phyloP scores from a whole-genome alignment of 495 filamentous ascomycete species.

The Trichoderma erinaceum region DNA sequence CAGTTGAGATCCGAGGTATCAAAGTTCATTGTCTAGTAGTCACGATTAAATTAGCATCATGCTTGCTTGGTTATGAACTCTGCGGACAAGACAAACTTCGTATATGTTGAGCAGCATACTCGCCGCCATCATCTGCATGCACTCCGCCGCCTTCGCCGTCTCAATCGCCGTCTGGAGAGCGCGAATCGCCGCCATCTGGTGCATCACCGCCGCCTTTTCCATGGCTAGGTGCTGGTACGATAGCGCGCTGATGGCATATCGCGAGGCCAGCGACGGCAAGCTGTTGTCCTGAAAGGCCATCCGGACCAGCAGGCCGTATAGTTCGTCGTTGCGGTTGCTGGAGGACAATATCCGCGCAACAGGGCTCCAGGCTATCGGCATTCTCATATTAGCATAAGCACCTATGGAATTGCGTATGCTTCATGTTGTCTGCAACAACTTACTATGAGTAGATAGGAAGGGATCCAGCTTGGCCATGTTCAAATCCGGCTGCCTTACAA shows the following conservation, averaged over 20 bases:
- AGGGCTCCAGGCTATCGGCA: conserved; percentile 13
- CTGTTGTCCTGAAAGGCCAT: conserved; percentile 21
- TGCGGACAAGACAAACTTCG: conserved; percentile 13
- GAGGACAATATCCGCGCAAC: conserved; percentile 16
- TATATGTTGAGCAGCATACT: conserved; percentile 23
- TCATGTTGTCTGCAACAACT: not conserved
- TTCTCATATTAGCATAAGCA: not conserved
- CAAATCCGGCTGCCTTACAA: not conserved
- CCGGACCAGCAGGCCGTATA: conserved; percentile 20
- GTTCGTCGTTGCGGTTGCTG: conserved; percentile 16
- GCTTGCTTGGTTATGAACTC: too few relatives aligned
- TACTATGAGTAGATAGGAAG: not conserved
- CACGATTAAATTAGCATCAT: not conserved
- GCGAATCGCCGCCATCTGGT: conserved; percentile 19
- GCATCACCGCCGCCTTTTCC: conserved; percentile 12
- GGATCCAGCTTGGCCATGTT: conserved; percentile 14
- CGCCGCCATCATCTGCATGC: conserved; percentile 22
- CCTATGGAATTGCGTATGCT: too few relatives aligned
- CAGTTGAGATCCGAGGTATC: conserved; percentile 18
- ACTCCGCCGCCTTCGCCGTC: conserved; percentile 1
- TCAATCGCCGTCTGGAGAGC: conserved; percentile 19
- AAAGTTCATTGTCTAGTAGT: conserved; percentile 1
- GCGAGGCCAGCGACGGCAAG: conserved; percentile 18
- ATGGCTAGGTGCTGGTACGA: conserved; percentile 20
- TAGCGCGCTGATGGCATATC: conserved; percentile 21